Evolutionary conservation across 148 eudicot genomes (phyloP).

Genomic region (Amaranthus cruentus): DNA sequence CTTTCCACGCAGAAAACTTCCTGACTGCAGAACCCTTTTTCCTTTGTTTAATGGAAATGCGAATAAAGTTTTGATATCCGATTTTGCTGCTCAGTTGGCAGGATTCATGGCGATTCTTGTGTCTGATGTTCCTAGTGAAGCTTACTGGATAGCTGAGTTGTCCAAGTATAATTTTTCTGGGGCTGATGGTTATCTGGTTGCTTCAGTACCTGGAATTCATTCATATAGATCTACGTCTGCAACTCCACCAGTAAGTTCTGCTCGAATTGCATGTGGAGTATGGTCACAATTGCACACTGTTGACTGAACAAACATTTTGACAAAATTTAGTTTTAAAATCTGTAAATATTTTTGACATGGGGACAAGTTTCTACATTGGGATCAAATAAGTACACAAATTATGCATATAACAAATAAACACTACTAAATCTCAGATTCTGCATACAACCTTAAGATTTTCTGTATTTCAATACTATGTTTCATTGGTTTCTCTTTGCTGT

Average conservation of each 20-base stretch:
- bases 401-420: background rate
- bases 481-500: background rate
- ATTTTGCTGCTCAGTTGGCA: constrained; percentile 94
- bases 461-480: background rate
- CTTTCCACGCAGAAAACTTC: constrained; percentile 53
- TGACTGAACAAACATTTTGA: background rate
- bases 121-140: constrained; percentile 74
- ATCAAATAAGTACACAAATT: background rate
- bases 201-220: constrained; percentile 90
- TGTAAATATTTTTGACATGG: background rate
- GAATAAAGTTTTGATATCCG: constrained; percentile 41
- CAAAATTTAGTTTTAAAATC: background rate
- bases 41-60: constrained; percentile 30
- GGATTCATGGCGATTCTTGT: constrained; percentile 78
- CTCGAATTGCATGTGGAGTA: background rate
- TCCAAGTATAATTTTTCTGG: constrained; percentile 68
- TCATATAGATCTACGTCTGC: constrained; percentile 40
- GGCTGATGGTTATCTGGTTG: constrained; percentile 69
- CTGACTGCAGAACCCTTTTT: constrained; percentile 59
- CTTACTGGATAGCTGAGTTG: constrained; percentile 72
- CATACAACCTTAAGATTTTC: background rate
- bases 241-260: constrained; percentile 24
- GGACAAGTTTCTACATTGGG: background rate
- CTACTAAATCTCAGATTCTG: background rate
- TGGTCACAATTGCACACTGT: constrained; percentile 1